Conservation (phyloP, 306 rosid genomes). For the Begonia peltatifolia region DNA sequence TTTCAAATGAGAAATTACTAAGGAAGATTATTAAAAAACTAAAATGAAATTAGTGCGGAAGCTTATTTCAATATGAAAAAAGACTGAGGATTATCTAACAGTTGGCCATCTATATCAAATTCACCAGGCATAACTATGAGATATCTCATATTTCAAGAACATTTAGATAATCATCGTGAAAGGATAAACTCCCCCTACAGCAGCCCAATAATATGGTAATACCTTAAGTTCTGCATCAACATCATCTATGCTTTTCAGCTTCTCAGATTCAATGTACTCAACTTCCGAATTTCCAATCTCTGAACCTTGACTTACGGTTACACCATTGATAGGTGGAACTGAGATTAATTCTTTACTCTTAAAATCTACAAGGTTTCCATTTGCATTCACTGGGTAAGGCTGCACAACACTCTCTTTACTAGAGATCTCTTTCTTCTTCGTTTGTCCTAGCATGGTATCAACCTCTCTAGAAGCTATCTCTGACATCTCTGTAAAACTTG, state of each 20-base stretch:
- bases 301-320: constrained; percentile 20
- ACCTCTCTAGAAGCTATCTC: constrained; percentile 71
- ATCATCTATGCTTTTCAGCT: constrained; percentile 66
- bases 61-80: background rate
- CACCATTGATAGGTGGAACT: constrained; percentile 53
- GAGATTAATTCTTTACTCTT: constrained; percentile 31
- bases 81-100: constrained; percentile 1
- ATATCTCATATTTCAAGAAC: background rate
- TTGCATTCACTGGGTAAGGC: constrained; percentile 34
- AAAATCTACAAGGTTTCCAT: constrained; percentile 41
- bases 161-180: background rate
- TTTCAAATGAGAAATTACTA: constrained; percentile 6
- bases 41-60: too few relatives aligned
- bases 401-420: constrained; percentile 40
- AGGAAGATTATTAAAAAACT: too few relatives aligned
- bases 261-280: constrained; percentile 83
- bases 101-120: background rate
- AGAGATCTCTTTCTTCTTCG: constrained; percentile 56
- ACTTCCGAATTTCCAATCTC: constrained; percentile 62
- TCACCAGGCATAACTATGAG: background rate
- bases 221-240: constrained; percentile 60
- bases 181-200: constrained; percentile 3
- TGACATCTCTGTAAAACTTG: constrained; percentile 41
- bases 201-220: constrained; percentile 4
- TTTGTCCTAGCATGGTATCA: constrained; percentile 47